These are phyloP conservation scores for Dothistroma pini DNA, from an alignment of 2,329 filamentous ascomycete genomes.

Conservation along the genomic window DNA sequence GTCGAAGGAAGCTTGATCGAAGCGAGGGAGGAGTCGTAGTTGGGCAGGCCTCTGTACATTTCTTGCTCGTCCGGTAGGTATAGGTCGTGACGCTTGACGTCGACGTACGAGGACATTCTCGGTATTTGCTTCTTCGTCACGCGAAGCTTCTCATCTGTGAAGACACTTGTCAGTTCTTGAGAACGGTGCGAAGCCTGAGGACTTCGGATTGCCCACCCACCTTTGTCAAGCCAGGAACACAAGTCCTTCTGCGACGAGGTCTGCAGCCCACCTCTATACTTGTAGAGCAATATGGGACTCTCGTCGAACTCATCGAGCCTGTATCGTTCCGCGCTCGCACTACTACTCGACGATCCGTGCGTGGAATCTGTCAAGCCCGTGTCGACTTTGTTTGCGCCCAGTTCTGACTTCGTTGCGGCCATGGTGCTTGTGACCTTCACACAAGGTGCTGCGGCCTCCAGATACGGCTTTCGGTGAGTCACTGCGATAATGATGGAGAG, in stretches of 20 bases:
- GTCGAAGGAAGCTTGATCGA: slow-evolving; percentile 45
- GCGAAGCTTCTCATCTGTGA: slow-evolving; percentile 42
- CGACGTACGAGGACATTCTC: slow-evolving; percentile 44
- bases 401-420: slow-evolving; percentile 21
- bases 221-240: slow-evolving; percentile 37
- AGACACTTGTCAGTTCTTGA: neutral
- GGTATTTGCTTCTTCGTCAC: slow-evolving; percentile 48
- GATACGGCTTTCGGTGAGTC: slow-evolving; percentile 16
- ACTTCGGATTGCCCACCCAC: slow-evolving; percentile 21
- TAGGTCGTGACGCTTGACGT: slow-evolving; percentile 46
- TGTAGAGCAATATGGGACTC: slow-evolving; percentile 45
- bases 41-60: slow-evolving; percentile 36
- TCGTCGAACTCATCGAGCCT: slow-evolving; percentile 43
- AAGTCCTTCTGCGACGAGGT: slow-evolving; percentile 45
- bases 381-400: slow-evolving; percentile 20
- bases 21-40: slow-evolving; percentile 46
- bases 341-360: slow-evolving; percentile 35
- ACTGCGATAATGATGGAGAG: slow-evolving; percentile 11
- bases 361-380: slow-evolving; percentile 47
- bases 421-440: slow-evolving; percentile 16
- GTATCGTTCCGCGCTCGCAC: slow-evolving; percentile 39
- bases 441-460: slow-evolving; percentile 15
- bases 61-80: slow-evolving; percentile 40
- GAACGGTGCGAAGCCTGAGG: neutral
- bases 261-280: slow-evolving; percentile 43